A percentile compares a stretch with the other conserved stretches of the same genome.
Conservation (phyloP, 176 grass and related monocot species). For the Eleusine coracana region DNA sequence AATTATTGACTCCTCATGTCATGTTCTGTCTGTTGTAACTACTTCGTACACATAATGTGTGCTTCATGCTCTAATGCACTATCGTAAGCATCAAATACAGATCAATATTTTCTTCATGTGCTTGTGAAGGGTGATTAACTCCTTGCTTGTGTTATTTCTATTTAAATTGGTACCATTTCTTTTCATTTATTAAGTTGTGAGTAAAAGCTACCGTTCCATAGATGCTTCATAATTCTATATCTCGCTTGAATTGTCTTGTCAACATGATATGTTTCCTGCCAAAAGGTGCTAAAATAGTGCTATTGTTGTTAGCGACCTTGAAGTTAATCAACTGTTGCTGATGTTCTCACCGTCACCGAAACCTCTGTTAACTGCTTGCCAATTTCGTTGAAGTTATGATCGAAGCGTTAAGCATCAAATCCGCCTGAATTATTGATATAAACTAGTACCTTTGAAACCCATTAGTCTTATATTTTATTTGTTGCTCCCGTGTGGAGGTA, state of each 20-base stretch:
- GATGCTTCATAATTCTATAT: conserved; percentile 18
- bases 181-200: conserved; percentile 17
- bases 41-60: background rate
- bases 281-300: background rate
- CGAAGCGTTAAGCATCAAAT: conserved; percentile 7
- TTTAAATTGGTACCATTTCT: conserved; percentile 12
- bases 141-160: conserved; percentile 16
- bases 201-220: background rate
- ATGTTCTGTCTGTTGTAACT: background rate
- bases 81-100: conserved; percentile 4
- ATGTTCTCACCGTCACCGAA: background rate
- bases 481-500: conserved; percentile 23
- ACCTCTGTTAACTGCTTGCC: background rate
- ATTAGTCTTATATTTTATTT: conserved; percentile 20
- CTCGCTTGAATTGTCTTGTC: conserved; percentile 3
- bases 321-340: background rate
- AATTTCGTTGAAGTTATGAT: background rate
- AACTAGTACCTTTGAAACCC: conserved; percentile 16
- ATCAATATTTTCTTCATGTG: conserved; percentile 27
- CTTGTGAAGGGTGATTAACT: background rate
- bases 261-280: conserved; percentile 4
- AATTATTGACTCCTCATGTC: background rate
- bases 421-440: conserved; percentile 22
- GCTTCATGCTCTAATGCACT: conserved; percentile 5
- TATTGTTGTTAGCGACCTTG: background rate